Base-by-base conservation (phyloP, 1,284 basidiomycete genomes). In the Cutaneotrichosporon spelunceum region DNA sequence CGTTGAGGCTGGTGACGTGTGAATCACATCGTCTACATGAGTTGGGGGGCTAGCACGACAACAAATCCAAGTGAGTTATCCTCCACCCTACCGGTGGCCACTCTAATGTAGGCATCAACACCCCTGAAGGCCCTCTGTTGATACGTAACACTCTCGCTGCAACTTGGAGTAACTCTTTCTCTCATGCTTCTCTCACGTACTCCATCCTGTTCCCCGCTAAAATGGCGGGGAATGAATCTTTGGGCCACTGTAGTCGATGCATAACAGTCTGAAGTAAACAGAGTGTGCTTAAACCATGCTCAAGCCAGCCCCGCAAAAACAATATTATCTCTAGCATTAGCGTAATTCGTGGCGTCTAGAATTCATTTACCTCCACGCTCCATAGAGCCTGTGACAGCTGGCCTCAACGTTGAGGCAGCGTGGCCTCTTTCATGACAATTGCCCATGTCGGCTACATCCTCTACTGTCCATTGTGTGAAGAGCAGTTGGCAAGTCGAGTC, bases 1-100 rank as follows among this genome's bases (percentile, higher is more conserved):
- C 63, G 62, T 56, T 13, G 69, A 70, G 59, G 54, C 56, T 33
- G 56, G 56, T 52, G 70, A 67, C 48, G 60, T 58, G 24, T 61
- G 56, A 54, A 36, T 11, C 13, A 3, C 50, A 53, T 26, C 21
- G 21, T 47, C 21, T 47, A 24, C 45, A 21, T 47, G 24, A 24
- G 21, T 47, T 44, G n/a, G 11, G 24, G 16, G 45, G n/a, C n/a
- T 21, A 47, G n/a, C n/a, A 24, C 45, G 11, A 23, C 45, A 47
- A 23, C 45, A 21, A n/a, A 47, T 21, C n/a, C 30, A 33, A 11
- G 30, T 33, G 30, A 33, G 30, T 11, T 33, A 33, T 33, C 1
- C 8, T 33, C 30, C 13, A 11, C 30, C 1, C 13, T 33, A 33
- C 30, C 13, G 8, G 30, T 33, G 30, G 13, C 4, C 30, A 33